Base-by-base conservation (phyloP, 768 basidiomycete species). In the Macrolepiota albuminosa region DNA sequence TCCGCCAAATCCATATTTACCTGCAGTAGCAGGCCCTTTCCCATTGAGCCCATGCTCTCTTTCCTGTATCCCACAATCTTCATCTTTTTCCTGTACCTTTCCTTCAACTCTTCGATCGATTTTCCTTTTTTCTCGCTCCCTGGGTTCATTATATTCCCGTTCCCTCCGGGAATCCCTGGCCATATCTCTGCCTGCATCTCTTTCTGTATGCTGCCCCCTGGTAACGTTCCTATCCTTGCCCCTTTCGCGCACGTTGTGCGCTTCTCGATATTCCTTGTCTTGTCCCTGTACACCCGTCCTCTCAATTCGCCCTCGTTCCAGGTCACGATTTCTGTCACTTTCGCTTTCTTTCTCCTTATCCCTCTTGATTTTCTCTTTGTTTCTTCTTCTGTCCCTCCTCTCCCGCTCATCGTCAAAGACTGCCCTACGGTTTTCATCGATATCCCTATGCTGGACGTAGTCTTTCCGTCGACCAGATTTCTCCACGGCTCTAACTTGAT, bases 391-490 rank as follows among this genome's bases (percentile, higher is more conserved):
- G 29, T 43, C 42, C 21, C 39, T 54, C 26, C n/a, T 54, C 29
- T 54, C 40, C 24, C 29, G 42, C 26, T 29, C 53, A 7, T 40
- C 52, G n/a, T 54, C 31, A 6, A 21, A 43, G n/a, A 14, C 40
- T 8, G 29, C 21, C 54, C 29, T 54, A 6, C 7, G 40, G 29
- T 43, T 40, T 56, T 70, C 59, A 18, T 64, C 62, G 63, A 63
- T 63, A 33, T 60, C 62, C 36, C 64, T 53, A 31, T 72, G 69
- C 47, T 66, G 70, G 36, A 61, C 61, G 39, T 62, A 57, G 54
- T 56, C 61, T 36, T 37, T 42, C 24, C 56, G 56, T 46, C 36
- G 31, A 21, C n/a, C 37, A 24, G 21, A 29, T 49, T 33, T 63
- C 42, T 58, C 63, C 48, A 16, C 8, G n/a, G 57, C 60, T 65